These are phyloP conservation scores for Sporothrix pallida DNA, from an alignment of 2,329 filamentous ascomycete genomes.

Conservation along the genomic window DNA sequence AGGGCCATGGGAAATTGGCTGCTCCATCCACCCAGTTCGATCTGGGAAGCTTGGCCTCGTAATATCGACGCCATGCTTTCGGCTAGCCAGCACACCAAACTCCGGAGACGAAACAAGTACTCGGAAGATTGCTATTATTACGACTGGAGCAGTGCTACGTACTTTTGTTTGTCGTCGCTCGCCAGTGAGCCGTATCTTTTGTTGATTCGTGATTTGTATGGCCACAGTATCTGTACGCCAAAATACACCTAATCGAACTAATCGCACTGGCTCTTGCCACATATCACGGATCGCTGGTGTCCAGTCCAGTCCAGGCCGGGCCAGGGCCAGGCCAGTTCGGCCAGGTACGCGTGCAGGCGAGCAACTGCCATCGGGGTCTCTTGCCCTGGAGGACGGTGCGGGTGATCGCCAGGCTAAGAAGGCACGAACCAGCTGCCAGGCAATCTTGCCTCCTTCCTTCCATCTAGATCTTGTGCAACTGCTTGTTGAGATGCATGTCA, in stretches of 20 bases:
- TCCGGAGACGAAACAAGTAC: not conserved
- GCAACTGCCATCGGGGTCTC: not conserved
- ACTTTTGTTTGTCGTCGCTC: not conserved
- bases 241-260: not conserved
- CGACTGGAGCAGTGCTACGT: not conserved
- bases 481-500: not conserved
- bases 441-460: not conserved
- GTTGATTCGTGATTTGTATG: not conserved
- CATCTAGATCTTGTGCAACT: not conserved
- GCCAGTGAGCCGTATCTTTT: too few species aligned
- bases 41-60: conserved; percentile 24
- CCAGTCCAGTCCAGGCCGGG: not conserved
- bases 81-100: conserved; percentile 18
- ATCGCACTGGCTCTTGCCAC: not conserved
- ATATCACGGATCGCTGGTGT: not conserved
- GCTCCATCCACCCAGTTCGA: conserved; percentile 32
- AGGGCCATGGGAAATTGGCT: conserved; percentile 35
- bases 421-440: not conserved
- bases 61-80: conserved; percentile 21
- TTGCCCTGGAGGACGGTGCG: not conserved
- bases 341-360: not conserved
- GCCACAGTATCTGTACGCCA: not conserved
- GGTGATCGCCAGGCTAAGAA: not conserved
- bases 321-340: too few species aligned
- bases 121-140: conserved; percentile 15